Evolutionary conservation across 2,329 filamentous ascomycete genomes (phyloP).

Genomic region (Diaporthe sp.): DNA sequence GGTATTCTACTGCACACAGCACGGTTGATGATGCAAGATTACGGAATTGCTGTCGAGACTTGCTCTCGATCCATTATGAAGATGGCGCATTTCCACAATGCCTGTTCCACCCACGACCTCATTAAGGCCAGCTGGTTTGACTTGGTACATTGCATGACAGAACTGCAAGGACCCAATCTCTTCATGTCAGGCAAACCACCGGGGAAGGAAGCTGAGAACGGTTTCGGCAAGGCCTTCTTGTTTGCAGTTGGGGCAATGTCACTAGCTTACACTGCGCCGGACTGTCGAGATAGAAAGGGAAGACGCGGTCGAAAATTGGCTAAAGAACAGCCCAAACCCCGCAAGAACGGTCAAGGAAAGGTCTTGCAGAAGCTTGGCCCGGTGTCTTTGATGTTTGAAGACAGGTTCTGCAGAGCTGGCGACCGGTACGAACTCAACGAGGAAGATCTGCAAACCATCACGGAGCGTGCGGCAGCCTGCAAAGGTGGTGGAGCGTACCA

Average conservation of each 20-base stretch:
- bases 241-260: conserved; percentile 15
- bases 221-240: conserved; percentile 5
- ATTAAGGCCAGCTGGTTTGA: conserved; percentile 5
- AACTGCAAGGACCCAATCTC: conserved; percentile 1
- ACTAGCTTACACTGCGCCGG: conserved; percentile 18
- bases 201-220: background rate
- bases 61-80: conserved; percentile 20
- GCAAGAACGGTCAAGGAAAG: conserved; percentile 6
- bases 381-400: conserved; percentile 28
- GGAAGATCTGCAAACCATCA: conserved; percentile 15
- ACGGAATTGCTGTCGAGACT: conserved; percentile 4
- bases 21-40: conserved; percentile 12
- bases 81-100: conserved; percentile 25
- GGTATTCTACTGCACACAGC: conserved; percentile 16
- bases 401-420: conserved; percentile 17
- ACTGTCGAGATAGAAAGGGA: conserved; percentile 10
- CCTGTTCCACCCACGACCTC: background rate
- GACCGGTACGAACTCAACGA: conserved; percentile 25
- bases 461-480: conserved; percentile 17
- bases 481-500: background rate
- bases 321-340: background rate
- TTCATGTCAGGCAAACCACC: conserved; percentile 24
- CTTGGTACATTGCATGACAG: conserved; percentile 9
- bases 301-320: background rate
- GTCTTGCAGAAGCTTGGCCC: conserved; percentile 16